A percentile compares a stretch with the other conserved stretches of the same genome.
phyloP scores from a whole-genome alignment of 768 basidiomycete species.

The Austroboletus eburneus region DNA sequence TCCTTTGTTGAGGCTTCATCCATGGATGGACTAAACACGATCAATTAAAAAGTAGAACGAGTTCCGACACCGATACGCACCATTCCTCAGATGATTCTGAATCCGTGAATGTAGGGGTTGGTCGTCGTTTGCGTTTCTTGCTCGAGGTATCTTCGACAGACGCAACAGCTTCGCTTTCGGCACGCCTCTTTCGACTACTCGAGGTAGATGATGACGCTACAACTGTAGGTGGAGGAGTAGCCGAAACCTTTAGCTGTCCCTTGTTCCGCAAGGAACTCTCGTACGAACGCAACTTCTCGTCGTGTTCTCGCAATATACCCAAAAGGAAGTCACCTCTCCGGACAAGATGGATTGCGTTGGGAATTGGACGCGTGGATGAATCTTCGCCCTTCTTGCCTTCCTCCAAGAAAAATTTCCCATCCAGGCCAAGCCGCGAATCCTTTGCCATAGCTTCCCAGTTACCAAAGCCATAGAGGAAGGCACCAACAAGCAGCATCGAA shows the following conservation, averaged over 20 bases:
- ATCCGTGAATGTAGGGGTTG: constrained; percentile 96
- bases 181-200: constrained; percentile 65
- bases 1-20: constrained; percentile 92
- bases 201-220: constrained; percentile 61
- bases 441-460: constrained; percentile 96
- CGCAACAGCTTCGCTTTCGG: constrained; percentile 81
- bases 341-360: constrained; percentile 97
- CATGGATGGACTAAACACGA: constrained; percentile 75
- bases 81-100: constrained; percentile 91
- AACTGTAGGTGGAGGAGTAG: constrained; percentile 71
- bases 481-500: constrained; percentile 91
- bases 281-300: constrained; percentile 87
- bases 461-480: constrained; percentile 90
- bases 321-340: constrained; percentile 94
- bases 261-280: constrained; percentile 74
- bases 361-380: constrained; percentile 79
- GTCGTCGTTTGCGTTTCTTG: constrained; percentile 82
- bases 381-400: constrained; percentile 95
- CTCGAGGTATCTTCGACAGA: constrained; percentile 67
- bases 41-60: constrained; percentile 4
- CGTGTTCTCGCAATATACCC: constrained; percentile 77
- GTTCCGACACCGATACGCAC: constrained; percentile 41
- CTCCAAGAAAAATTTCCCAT: constrained; percentile 96
- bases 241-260: constrained; percentile 65
- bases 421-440: constrained; percentile 76